Evolutionary conservation across 1,139 yeast species (phyloP).

Genomic region (Debaryomyces subglobosus): DNA sequence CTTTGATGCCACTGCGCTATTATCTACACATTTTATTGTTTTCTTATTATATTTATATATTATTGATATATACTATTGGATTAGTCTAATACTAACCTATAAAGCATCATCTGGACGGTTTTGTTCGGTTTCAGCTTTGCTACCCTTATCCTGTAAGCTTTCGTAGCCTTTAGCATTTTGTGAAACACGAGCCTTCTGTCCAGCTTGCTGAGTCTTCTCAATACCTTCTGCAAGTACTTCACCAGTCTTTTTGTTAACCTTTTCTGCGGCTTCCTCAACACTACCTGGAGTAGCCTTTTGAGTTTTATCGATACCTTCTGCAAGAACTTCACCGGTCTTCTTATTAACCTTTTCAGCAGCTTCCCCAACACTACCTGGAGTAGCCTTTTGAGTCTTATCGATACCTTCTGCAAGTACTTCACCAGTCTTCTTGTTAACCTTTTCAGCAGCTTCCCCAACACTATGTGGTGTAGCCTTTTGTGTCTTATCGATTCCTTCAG

Average conservation of each 20-base stretch:
- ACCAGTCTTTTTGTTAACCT: slow-evolving; percentile 33
- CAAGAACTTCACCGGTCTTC: slow-evolving; percentile 20
- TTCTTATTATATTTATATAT: neutral
- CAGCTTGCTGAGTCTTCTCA: slow-evolving; percentile 31
- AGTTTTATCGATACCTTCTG: slow-evolving; percentile 32
- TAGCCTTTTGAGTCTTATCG: slow-evolving; percentile 32
- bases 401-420: slow-evolving; percentile 39
- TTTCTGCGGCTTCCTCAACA: slow-evolving; percentile 16
- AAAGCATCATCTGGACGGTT: slow-evolving; percentile 51
- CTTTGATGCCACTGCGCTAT: too few species aligned
- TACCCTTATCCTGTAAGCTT: slow-evolving; percentile 47
- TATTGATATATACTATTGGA: neutral
- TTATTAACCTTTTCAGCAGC: neutral
- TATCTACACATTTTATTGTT: neutral
- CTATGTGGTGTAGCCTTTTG: slow-evolving; percentile 12
- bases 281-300: slow-evolving; percentile 12
- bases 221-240: slow-evolving; percentile 39
- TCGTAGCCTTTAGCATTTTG: slow-evolving; percentile 38
- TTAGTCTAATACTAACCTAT: slow-evolving; percentile 10
- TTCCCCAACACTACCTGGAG: slow-evolving; percentile 12
- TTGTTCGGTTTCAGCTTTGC: slow-evolving; percentile 46
- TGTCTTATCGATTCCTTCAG: slow-evolving; percentile 32
- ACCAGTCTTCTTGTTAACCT: slow-evolving; percentile 29
- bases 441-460: slow-evolving; percentile 16
- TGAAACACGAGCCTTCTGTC: slow-evolving; percentile 25